phyloP scores from a whole-genome alignment of 345 rosid genomes.

The Populus euphratica region DNA sequence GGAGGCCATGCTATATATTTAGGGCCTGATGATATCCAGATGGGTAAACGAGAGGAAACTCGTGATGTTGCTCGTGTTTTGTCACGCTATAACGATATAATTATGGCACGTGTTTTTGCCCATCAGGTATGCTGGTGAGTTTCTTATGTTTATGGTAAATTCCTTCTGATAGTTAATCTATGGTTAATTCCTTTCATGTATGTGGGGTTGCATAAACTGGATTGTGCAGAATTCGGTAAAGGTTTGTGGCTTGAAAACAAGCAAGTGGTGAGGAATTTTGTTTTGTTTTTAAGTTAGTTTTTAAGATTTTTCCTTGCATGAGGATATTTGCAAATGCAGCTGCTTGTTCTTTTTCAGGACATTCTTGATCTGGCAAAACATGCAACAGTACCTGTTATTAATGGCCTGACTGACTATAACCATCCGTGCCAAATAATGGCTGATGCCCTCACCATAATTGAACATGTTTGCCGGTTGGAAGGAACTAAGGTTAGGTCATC shows the following conservation, averaged over 20 bases:
- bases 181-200: neutral
- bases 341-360: slow-evolving; percentile 49
- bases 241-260: neutral
- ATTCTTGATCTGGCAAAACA: slow-evolving; percentile 85
- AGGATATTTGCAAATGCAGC: slow-evolving; percentile 2
- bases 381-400: slow-evolving; percentile 76
- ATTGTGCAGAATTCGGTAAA: neutral
- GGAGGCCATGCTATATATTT: slow-evolving; percentile 94
- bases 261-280: neutral
- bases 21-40: slow-evolving; percentile 90
- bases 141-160: slow-evolving; percentile 19
- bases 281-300: neutral
- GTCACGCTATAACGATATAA: slow-evolving; percentile 78
- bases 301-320: neutral
- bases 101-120: slow-evolving; percentile 95
- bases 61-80: slow-evolving; percentile 95
- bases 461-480: slow-evolving; percentile 75
- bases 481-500: slow-evolving; percentile 71
- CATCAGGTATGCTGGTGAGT: slow-evolving; percentile 97
- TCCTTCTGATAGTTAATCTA: neutral
- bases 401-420: slow-evolving; percentile 90
- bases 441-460: slow-evolving; percentile 94
- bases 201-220: neutral
- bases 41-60: slow-evolving; percentile 95
- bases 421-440: slow-evolving; percentile 99